Evolutionary conservation across 345 rosid genomes (phyloP).

Genomic region (Pistacia vera): DNA sequence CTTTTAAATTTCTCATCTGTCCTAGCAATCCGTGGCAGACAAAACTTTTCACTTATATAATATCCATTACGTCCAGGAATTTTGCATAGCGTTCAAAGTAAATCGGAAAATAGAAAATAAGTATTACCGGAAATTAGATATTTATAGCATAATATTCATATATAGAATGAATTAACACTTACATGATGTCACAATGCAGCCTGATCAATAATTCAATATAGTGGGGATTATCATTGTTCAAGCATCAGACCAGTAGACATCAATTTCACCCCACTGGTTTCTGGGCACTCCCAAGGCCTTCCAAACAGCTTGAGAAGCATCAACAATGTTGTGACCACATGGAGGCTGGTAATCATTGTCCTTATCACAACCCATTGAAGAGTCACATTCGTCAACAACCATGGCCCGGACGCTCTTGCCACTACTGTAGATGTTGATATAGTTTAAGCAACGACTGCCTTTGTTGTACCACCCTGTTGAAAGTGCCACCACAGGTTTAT

Average conservation of each 20-base stretch:
- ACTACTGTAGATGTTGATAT: constrained; percentile 24
- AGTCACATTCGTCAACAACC: constrained; percentile 44
- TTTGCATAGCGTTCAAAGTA: too few relatives aligned
- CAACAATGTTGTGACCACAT: constrained; percentile 28
- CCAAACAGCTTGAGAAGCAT: constrained; percentile 40
- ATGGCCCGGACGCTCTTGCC: constrained; percentile 25
- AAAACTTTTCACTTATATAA: too few relatives aligned
- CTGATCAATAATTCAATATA: background rate
- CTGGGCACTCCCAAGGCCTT: constrained; percentile 32
- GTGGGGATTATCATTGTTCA: background rate
- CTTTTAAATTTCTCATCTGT: too few relatives aligned
- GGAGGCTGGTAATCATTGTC: constrained; percentile 33
- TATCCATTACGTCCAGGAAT: background rate
- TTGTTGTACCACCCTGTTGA: constrained; percentile 13
- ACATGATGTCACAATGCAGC: background rate
- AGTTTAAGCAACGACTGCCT: constrained; percentile 25
- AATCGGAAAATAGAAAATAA: too few relatives aligned
- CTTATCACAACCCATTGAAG: constrained; percentile 24
- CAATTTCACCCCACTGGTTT: constrained; percentile 25
- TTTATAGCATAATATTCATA: too few relatives aligned
- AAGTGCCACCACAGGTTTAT: constrained; percentile 20
- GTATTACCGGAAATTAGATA: too few relatives aligned
- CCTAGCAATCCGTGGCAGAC: too few relatives aligned
- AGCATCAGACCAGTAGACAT: constrained; percentile 39
- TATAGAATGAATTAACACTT: too few relatives aligned